Evolutionary conservation across 2,329 filamentous ascomycete species (phyloP).

Genomic region (Monosporascus sp.): DNA sequence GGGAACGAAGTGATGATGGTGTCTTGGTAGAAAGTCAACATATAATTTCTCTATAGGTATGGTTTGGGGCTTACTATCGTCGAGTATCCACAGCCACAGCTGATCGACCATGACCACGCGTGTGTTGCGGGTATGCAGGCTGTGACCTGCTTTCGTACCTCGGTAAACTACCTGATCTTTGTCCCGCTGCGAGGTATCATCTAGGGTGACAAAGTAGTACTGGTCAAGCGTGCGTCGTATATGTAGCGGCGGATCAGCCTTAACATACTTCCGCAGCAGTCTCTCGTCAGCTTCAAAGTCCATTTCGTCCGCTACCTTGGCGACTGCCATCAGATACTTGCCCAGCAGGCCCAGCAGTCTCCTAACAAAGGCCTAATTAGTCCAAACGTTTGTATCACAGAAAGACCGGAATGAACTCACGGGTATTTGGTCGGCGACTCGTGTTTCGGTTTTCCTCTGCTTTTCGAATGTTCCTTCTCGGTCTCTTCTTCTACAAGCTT

Average conservation of each 20-base stretch:
- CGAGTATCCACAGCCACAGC: constrained; percentile 14
- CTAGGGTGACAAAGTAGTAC: constrained; percentile 23
- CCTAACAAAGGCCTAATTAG: not conserved
- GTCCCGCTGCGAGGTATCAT: constrained; percentile 20
- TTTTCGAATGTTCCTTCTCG: not conserved
- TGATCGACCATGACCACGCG: constrained; percentile 15
- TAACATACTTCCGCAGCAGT: constrained; percentile 11
- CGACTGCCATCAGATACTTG: constrained; percentile 9
- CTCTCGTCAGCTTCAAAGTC: constrained; percentile 15
- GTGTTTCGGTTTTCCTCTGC: not conserved
- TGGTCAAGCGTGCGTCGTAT: constrained; percentile 26
- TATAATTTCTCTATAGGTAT: not conserved
- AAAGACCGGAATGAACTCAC: not conserved
- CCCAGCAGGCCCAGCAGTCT: constrained; percentile 5
- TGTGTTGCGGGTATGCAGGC: not conserved
- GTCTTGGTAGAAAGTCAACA: constrained; percentile 15
- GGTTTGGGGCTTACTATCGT: constrained; percentile 1
- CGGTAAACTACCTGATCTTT: constrained; percentile 12
- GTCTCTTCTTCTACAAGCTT: not conserved
- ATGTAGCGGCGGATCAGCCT: constrained; percentile 15
- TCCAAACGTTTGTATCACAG: not conserved
- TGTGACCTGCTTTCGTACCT: constrained; percentile 3
- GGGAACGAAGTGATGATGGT: constrained; percentile 35
- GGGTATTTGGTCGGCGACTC: not conserved
- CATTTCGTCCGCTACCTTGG: constrained; percentile 14